Percentiles rank a stretch among this genome's conserved stretches.
Evolutionary conservation across 2,329 filamentous ascomycete genomes (phyloP).

Genomic region (Monilinia polystroma): DNA sequence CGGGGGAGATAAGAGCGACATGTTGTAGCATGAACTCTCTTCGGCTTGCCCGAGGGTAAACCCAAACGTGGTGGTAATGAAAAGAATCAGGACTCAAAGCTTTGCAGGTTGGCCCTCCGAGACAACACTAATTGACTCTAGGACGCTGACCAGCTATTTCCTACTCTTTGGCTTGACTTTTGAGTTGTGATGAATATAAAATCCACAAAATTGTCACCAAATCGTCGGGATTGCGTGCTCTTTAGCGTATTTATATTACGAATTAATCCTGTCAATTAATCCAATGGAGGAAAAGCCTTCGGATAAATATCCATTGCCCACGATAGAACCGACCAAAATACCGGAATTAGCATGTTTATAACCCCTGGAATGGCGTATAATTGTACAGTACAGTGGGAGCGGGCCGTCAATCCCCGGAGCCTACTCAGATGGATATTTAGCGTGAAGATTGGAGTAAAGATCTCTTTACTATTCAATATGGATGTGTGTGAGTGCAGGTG

Average conservation of each 20-base stretch:
- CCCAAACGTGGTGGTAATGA: neutral
- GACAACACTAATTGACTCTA: neutral
- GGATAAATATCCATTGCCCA: neutral
- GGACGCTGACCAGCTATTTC: neutral
- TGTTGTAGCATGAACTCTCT: neutral
- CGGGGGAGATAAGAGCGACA: neutral
- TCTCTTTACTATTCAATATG: too few species aligned
- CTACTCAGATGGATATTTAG: too few species aligned
- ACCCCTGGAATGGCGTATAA: neutral
- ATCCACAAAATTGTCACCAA: neutral
- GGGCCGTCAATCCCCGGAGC: too few species aligned
- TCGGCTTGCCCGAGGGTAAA: neutral
- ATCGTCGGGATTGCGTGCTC: neutral
- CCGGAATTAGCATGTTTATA: neutral
- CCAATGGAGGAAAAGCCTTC: neutral
- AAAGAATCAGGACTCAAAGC: neutral
- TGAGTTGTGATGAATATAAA: neutral
- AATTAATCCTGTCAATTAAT: neutral
- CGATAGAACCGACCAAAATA: neutral
- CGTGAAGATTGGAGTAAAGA: too few species aligned
- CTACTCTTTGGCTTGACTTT: neutral
- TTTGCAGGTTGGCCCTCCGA: neutral
- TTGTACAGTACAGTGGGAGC: too few species aligned
- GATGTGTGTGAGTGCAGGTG: too few species aligned
- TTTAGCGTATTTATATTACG: neutral